Evolutionary conservation across 2,329 filamentous ascomycete genomes (phyloP).

Genomic region (Alternaria alternata): DNA sequence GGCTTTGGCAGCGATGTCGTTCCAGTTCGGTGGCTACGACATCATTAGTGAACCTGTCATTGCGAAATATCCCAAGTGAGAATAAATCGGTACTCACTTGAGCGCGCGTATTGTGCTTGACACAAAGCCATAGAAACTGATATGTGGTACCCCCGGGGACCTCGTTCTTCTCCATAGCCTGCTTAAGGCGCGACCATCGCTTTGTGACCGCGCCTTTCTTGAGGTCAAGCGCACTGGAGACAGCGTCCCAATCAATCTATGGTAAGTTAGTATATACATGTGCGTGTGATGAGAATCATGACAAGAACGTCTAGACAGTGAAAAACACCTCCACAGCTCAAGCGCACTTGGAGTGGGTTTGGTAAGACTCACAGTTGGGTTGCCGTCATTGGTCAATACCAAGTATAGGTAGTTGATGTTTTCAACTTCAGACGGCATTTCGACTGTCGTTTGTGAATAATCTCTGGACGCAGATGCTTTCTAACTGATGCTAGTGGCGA

Average conservation of each 20-base stretch:
- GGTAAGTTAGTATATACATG: neutral
- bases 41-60: neutral
- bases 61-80: neutral
- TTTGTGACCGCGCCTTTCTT: conserved; percentile 37
- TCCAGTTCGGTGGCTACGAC: conserved; percentile 34
- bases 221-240: conserved; percentile 35
- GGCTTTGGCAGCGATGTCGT: conserved; percentile 36
- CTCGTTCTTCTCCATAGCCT: conserved; percentile 33
- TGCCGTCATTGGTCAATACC: conserved; percentile 36
- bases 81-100: conserved; percentile 26
- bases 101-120: conserved; percentile 36
- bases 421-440: conserved; percentile 42
- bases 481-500: neutral
- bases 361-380: conserved; percentile 27
- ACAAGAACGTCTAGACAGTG: neutral
- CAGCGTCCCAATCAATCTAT: conserved; percentile 44
- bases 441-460: conserved; percentile 1
- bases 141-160: conserved; percentile 21
- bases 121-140: conserved; percentile 40
- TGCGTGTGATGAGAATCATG: neutral
- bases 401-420: conserved; percentile 44
- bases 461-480: neutral
- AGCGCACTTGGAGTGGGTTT: neutral
- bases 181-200: conserved; percentile 47
- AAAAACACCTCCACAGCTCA: neutral